A percentile compares a stretch with the other conserved stretches of the same genome.
These are phyloP conservation scores for Boeremia exigua DNA, from an alignment of 2,329 filamentous ascomycete genomes.

Conservation along the genomic window DNA sequence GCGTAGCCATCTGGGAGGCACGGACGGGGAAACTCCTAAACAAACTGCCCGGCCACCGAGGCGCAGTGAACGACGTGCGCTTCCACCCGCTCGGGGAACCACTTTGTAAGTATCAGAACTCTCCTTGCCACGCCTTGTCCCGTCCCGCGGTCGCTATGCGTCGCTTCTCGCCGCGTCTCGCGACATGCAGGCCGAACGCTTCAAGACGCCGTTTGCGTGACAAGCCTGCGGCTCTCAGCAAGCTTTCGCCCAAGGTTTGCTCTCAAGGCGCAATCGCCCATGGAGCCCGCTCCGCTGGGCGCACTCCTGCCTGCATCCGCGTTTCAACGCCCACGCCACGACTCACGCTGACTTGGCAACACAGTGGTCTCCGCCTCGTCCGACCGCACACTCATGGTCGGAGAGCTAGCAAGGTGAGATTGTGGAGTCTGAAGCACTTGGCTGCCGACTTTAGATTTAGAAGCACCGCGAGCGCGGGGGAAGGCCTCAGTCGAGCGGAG, in stretches of 20 bases:
- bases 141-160: background rate
- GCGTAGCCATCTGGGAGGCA: slow-evolving; percentile 87
- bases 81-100: slow-evolving; percentile 86
- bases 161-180: background rate
- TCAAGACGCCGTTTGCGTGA: background rate
- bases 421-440: slow-evolving; percentile 23
- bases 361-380: slow-evolving; percentile 87
- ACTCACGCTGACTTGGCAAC: slow-evolving; percentile 38
- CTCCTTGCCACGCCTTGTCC: background rate
- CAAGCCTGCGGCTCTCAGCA: background rate
- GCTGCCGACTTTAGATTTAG: slow-evolving; percentile 29
- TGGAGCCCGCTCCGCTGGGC: slow-evolving; percentile 3
- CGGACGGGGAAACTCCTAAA: slow-evolving; percentile 89
- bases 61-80: slow-evolving; percentile 91
- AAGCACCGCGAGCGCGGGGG: slow-evolving; percentile 32
- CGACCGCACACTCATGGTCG: slow-evolving; percentile 83
- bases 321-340: slow-evolving; percentile 21
- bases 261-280: background rate
- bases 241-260: background rate
- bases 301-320: slow-evolving; percentile 3
- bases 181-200: background rate
- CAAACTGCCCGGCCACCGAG: slow-evolving; percentile 94
- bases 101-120: slow-evolving; percentile 70
- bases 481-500: slow-evolving; percentile 23
- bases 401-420: slow-evolving; percentile 73